Conservation (phyloP, 257 asterid genomes). For the Cruciata laevipes region DNA sequence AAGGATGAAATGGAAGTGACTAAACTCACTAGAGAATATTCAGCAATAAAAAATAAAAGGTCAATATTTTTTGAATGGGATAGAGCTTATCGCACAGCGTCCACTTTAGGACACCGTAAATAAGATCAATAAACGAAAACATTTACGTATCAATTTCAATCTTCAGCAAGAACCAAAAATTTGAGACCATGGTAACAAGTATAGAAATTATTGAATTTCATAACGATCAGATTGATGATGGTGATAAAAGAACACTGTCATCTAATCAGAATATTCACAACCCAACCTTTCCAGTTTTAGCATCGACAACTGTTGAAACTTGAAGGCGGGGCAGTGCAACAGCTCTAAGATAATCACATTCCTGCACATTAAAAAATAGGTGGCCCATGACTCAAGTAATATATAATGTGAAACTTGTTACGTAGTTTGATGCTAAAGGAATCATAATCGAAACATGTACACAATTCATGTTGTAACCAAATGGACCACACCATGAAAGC, state of each 20-base stretch:
- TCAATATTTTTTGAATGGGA: not conserved
- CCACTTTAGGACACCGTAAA: not conserved
- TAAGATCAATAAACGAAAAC: not conserved
- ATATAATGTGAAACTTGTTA: not conserved
- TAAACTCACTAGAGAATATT: conserved; percentile 4
- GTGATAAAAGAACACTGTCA: not conserved
- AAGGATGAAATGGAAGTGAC: not conserved
- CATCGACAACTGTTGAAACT: conserved; percentile 75
- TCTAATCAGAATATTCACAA: conserved; percentile 9
- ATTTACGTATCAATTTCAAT: not conserved
- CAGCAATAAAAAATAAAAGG: not conserved
- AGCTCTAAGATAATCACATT: conserved; percentile 78
- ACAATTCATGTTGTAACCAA: not conserved
- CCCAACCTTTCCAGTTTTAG: conserved; percentile 92
- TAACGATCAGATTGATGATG: not conserved
- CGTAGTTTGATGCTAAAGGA: too few species aligned
- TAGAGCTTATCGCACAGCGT: not conserved
- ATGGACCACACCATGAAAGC: not conserved
- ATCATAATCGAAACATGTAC: not conserved
- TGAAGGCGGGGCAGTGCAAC: conserved; percentile 65
- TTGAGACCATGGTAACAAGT: not conserved
- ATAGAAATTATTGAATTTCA: not conserved
- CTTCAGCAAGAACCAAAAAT: not conserved
- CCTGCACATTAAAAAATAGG: conserved; percentile 34
- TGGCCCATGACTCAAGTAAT: not conserved